Evolutionary conservation across 2,329 filamentous ascomycete species (phyloP).

Genomic region (Sporothrix humicola): DNA sequence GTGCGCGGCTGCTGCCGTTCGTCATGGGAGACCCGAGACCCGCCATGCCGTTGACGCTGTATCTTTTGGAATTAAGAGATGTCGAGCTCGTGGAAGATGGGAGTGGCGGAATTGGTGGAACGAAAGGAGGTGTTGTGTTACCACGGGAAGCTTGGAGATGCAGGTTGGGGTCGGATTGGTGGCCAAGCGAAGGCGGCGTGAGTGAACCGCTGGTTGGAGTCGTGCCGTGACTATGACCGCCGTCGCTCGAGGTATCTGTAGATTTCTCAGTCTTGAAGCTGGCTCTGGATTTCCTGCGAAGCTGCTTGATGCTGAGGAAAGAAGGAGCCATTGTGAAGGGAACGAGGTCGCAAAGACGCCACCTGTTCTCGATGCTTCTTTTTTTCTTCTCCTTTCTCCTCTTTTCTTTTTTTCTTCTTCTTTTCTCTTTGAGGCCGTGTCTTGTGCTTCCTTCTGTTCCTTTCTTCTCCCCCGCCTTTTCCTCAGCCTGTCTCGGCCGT

Average conservation of each 20-base stretch:
- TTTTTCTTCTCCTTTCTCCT: background rate
- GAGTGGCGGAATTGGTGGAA: constrained; percentile 47
- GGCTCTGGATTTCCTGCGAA: constrained; percentile 76
- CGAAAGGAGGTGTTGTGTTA: constrained; percentile 42
- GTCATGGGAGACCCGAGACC: constrained; percentile 62
- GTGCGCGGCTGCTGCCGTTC: constrained; percentile 59
- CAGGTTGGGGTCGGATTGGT: constrained; percentile 69
- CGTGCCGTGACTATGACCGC: constrained; percentile 63
- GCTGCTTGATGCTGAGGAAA: constrained; percentile 71
- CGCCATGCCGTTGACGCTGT: constrained; percentile 69
- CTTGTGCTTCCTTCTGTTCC: background rate
- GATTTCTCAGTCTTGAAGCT: constrained; percentile 72
- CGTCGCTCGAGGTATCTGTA: constrained; percentile 65
- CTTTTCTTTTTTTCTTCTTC: background rate
- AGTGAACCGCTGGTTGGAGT: constrained; percentile 71
- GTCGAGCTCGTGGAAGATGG: constrained; percentile 31
- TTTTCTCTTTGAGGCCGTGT: background rate
- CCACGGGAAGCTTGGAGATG: constrained; percentile 49
- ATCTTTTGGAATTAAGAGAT: constrained; percentile 54
- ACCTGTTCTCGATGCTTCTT: background rate
- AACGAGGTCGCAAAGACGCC: constrained; percentile 5
- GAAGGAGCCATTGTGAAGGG: constrained; percentile 58
- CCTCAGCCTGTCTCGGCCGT: background rate
- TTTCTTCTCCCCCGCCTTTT: constrained; percentile 19
- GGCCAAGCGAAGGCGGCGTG: constrained; percentile 72